Conservation (phyloP, 176 grass and related monocot genomes). For the Hordeum marinum region DNA sequence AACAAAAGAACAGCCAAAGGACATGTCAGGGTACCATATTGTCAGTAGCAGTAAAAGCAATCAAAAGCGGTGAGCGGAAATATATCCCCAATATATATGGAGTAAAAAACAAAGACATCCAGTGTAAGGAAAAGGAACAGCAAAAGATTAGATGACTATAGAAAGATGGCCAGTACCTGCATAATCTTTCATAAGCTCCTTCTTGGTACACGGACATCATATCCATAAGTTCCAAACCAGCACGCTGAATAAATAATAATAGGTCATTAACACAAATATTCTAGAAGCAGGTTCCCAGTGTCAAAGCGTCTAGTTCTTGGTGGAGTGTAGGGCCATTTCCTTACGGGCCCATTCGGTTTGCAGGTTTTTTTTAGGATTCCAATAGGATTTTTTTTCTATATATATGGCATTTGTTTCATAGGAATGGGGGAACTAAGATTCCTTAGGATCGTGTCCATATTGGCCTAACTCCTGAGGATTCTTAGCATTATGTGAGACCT, state of each 20-base stretch:
- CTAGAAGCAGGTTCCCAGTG: not conserved
- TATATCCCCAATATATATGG: not conserved
- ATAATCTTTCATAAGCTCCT: constrained; percentile 95
- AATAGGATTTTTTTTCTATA: too few relatives aligned
- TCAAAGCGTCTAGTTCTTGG: not conserved
- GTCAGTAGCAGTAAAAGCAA: not conserved
- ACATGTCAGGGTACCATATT: not conserved
- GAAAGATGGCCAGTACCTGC: constrained; percentile 51
- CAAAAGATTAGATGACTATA: not conserved
- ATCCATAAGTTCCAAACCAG: constrained; percentile 99
- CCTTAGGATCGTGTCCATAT: too few relatives aligned
- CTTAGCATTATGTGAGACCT: too few relatives aligned
- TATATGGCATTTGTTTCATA: too few relatives aligned
- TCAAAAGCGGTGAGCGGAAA: not conserved
- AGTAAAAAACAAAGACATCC: not conserved
- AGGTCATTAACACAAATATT: constrained; percentile 10
- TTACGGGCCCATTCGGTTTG: not conserved
- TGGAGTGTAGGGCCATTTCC: not conserved
- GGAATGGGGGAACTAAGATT: too few relatives aligned
- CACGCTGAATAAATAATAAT: constrained; percentile 53
- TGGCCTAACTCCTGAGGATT: too few relatives aligned
- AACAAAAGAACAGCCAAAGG: not conserved
- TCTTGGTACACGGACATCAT: constrained; percentile 99
- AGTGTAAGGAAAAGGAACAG: constrained; percentile 2
- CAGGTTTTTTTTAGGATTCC: too few relatives aligned